phyloP scores from a whole-genome alignment of 1,139 yeast genomes.

The Protomyces inundatus region DNA sequence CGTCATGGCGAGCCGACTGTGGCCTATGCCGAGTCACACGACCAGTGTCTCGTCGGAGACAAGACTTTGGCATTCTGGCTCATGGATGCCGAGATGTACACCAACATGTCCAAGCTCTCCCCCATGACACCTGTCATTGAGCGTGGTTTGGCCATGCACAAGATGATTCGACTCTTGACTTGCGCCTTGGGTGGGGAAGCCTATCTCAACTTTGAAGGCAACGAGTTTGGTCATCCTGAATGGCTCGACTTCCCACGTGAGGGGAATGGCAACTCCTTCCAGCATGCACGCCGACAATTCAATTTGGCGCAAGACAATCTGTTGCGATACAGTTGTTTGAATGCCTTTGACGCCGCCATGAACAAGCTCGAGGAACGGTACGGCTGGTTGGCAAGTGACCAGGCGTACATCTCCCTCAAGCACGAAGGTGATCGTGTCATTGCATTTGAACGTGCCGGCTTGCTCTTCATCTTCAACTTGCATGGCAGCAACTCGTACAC shows the following conservation, averaged over 20 bases:
- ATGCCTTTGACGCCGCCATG: slow-evolving; percentile 77
- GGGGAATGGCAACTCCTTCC: slow-evolving; percentile 83
- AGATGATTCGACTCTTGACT: slow-evolving; percentile 78
- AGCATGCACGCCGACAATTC: slow-evolving; percentile 93
- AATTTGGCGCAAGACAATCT: slow-evolving; percentile 73
- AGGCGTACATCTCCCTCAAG: slow-evolving; percentile 78
- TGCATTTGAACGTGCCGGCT: slow-evolving; percentile 82
- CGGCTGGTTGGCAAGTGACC: slow-evolving; percentile 62
- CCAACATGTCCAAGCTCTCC: slow-evolving; percentile 77
- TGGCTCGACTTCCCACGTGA: slow-evolving; percentile 96
- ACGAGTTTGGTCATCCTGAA: slow-evolving; percentile 98
- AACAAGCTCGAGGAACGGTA: slow-evolving; percentile 65
- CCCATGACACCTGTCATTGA: slow-evolving; percentile 73
- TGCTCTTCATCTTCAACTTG: slow-evolving; percentile 80
- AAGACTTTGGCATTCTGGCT: slow-evolving; percentile 96
- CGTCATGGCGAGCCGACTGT: slow-evolving; percentile 85
- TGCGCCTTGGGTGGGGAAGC: slow-evolving; percentile 94
- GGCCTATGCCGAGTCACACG: slow-evolving; percentile 92
- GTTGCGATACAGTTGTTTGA: slow-evolving; percentile 70
- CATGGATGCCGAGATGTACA: slow-evolving; percentile 96
- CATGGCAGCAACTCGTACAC: slow-evolving; percentile 69
- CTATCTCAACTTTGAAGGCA: slow-evolving; percentile 91
- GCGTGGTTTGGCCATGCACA: slow-evolving; percentile 85
- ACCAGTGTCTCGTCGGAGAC: slow-evolving; percentile 96
- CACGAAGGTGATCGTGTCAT: slow-evolving; percentile 83